phyloP scores from a whole-genome alignment of 2,329 filamentous ascomycete species.

The Aspergillus jensenii region DNA sequence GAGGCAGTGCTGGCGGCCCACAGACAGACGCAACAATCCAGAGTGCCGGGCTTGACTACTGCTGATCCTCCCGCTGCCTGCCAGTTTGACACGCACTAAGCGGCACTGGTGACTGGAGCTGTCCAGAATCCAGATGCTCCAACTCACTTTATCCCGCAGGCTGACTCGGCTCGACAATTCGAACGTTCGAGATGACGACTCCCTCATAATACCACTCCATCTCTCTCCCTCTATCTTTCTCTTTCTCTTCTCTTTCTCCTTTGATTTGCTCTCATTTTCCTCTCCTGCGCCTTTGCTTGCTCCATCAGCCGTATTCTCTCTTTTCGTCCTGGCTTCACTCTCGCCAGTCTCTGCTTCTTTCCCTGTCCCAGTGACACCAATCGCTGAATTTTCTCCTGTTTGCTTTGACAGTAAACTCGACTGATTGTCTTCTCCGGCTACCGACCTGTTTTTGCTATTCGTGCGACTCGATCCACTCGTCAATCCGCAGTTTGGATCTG shows the following conservation, averaged over 20 bases:
- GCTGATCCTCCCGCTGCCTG: constrained; percentile 8
- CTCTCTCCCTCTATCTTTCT: background rate
- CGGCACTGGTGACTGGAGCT: constrained; percentile 1
- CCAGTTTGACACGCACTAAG: background rate
- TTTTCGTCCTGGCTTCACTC: background rate
- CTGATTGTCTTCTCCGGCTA: background rate
- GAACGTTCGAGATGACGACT: constrained; percentile 3
- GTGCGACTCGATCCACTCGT: constrained; percentile 13
- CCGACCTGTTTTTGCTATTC: constrained; percentile 2
- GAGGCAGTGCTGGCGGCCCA: background rate
- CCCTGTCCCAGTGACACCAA: constrained; percentile 5
- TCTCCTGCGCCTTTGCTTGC: background rate
- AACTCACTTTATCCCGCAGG: background rate
- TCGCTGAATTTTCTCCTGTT: constrained; percentile 7
- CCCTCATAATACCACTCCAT: background rate
- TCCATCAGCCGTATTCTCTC: background rate
- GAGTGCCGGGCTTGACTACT: constrained; percentile 8
- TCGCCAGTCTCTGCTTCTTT: background rate
- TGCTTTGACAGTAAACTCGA: constrained; percentile 16
- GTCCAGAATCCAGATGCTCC: constrained; percentile 3
- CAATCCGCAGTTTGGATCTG: constrained; percentile 8
- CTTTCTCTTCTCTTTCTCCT: background rate
- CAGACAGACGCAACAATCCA: background rate
- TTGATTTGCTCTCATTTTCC: background rate
- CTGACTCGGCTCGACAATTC: background rate